phyloP scores from a whole-genome alignment of 2,329 filamentous ascomycete genomes.

The Periconia sp. region DNA sequence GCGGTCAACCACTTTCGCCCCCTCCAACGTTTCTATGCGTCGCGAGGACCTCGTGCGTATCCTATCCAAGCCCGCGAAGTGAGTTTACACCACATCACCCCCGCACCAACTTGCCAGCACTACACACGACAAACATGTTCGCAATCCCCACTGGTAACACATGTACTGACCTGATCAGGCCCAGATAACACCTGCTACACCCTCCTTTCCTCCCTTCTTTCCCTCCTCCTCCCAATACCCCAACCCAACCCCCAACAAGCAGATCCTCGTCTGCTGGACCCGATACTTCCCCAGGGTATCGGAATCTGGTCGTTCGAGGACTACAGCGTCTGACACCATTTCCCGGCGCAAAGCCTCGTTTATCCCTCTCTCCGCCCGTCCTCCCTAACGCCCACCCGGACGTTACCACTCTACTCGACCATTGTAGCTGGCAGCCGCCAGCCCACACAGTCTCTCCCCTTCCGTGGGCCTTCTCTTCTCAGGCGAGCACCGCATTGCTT shows the following conservation, averaged over 20 bases:
- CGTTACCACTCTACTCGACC: slow-evolving; percentile 53
- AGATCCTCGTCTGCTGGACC: slow-evolving; percentile 78
- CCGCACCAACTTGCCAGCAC: background rate
- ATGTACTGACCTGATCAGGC: slow-evolving; percentile 49
- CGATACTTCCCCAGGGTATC: slow-evolving; percentile 84
- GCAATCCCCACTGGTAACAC: slow-evolving; percentile 4
- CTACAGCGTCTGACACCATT: slow-evolving; percentile 75
- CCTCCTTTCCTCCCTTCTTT: slow-evolving; percentile 18
- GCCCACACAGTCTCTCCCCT: slow-evolving; percentile 62
- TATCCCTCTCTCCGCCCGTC: slow-evolving; percentile 79
- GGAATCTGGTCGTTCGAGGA: slow-evolving; percentile 73
- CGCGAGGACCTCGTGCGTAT: slow-evolving; percentile 87
- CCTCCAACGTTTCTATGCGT: slow-evolving; percentile 69
- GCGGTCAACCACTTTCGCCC: slow-evolving; percentile 30
- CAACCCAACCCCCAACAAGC: slow-evolving; percentile 40
- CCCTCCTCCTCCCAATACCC: slow-evolving; percentile 14
- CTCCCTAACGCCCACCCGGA: slow-evolving; percentile 85
- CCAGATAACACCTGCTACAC: slow-evolving; percentile 65
- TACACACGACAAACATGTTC: background rate
- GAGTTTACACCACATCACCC: slow-evolving; percentile 43
- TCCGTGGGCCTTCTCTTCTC: slow-evolving; percentile 94
- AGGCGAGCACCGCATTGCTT: slow-evolving; percentile 90
- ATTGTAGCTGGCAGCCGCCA: slow-evolving; percentile 86
- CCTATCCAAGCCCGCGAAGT: slow-evolving; percentile 94
- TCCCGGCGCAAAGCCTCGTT: slow-evolving; percentile 79